These are phyloP conservation scores for Neoscytalidium dimidiatum DNA, from an alignment of 2,329 filamentous ascomycete genomes.

Conservation along the genomic window DNA sequence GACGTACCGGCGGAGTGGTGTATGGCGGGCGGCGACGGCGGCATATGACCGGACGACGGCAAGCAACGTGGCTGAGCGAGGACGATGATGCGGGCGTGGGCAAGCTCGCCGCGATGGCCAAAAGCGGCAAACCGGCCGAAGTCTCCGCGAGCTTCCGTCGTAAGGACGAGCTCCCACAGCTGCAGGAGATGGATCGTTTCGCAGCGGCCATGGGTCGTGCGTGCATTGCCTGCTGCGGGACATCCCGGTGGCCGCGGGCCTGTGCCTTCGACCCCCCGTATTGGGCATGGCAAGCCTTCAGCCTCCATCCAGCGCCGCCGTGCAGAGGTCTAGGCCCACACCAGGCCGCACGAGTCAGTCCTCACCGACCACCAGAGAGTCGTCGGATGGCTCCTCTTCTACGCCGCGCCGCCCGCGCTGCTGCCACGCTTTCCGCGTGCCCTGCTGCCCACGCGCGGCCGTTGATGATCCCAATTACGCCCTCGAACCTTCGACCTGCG, in stretches of 20 bases:
- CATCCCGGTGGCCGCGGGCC: background rate
- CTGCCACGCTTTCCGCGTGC: slow-evolving; percentile 8
- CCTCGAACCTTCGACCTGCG: slow-evolving; percentile 12
- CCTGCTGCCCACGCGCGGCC: slow-evolving; percentile 5
- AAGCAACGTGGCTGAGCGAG: slow-evolving; percentile 17
- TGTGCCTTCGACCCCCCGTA: background rate
- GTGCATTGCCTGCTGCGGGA: background rate
- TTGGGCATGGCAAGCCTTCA: background rate
- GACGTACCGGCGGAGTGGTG: slow-evolving; percentile 15
- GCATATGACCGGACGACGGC: slow-evolving; percentile 12
- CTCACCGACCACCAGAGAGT: slow-evolving; percentile 3
- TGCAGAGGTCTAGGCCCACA: background rate
- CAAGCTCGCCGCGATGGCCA: background rate
- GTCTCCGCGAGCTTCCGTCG: slow-evolving; percentile 13
- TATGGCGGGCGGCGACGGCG: background rate
- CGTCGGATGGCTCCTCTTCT: background rate
- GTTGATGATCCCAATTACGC: slow-evolving; percentile 4
- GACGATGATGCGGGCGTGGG: slow-evolving; percentile 2
- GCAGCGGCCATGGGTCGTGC: background rate
- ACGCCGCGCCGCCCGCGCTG: background rate
- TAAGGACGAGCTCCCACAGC: background rate
- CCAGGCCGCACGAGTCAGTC: background rate
- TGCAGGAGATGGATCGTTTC: slow-evolving; percentile 17
- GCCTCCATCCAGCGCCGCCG: slow-evolving; percentile 1
- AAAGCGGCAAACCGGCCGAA: slow-evolving; percentile 8